These are phyloP conservation scores for Rhodomyrtus psidioides DNA, from an alignment of 441 rosid genomes.

Conservation along the genomic window DNA sequence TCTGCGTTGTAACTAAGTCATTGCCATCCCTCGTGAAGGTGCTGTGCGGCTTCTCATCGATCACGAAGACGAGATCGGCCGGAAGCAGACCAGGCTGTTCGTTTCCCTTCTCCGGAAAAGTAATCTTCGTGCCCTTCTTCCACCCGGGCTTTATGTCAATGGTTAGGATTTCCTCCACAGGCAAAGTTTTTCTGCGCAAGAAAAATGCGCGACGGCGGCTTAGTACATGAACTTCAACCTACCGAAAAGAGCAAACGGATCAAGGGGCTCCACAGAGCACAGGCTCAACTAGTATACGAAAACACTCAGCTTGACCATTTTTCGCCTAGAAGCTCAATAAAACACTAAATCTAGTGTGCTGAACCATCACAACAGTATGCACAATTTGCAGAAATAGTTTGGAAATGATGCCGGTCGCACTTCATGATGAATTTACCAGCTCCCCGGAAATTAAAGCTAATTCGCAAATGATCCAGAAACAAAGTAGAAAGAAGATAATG, in stretches of 20 bases:
- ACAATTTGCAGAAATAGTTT: background rate
- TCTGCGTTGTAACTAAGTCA: background rate
- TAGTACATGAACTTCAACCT: background rate
- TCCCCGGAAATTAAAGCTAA: background rate
- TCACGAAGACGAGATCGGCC: slow-evolving; percentile 3
- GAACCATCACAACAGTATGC: background rate
- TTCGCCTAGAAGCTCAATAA: background rate
- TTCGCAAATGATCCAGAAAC: background rate
- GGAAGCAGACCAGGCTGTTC: background rate
- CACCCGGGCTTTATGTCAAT: slow-evolving; percentile 8
- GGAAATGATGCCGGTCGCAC: background rate
- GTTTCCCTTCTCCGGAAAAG: slow-evolving; percentile 1
- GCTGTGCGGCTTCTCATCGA: slow-evolving; percentile 5
- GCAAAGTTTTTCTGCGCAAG: background rate
- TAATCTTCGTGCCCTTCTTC: slow-evolving; percentile 12
- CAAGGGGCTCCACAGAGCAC: background rate
- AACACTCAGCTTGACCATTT: background rate
- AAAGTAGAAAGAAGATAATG: background rate
- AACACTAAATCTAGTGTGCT: background rate
- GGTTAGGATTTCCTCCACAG: background rate
- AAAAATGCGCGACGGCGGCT: background rate
- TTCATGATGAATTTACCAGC: background rate
- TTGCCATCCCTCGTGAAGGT: slow-evolving; percentile 9
- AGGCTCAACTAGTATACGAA: background rate
- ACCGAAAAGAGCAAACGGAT: background rate